Base-by-base conservation (phyloP, 495 filamentous ascomycete species). In the Neurospora intermedia region DNA sequence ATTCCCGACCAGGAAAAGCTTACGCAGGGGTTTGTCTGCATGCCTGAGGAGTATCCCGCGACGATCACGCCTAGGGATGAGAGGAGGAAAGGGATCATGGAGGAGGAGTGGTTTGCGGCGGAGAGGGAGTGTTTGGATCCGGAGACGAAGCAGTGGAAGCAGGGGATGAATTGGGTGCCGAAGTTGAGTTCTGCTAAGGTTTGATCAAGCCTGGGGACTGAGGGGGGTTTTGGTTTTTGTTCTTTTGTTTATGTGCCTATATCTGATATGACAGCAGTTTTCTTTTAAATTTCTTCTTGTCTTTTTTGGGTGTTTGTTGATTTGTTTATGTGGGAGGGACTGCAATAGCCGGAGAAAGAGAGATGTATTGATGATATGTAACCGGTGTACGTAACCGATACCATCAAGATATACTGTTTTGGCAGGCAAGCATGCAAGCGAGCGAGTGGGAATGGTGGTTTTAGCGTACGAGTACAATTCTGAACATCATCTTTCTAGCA, bases 21-120 rank as follows among this genome's bases (percentile, higher is more conserved):
- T 16, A 83, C 83, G 0, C 82, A 84, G 77, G 83, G 81, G 0
- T 83, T 85, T 23, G 82, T 84, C 0, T 83, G 82, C 74, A 81
- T 82, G 81, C 83, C 83, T 0, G 80, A 80, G 74, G 78, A 80
- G 73, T 85, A 75, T 73, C 72, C 69, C 10, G 80, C 77, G n/a
- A 76, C 69, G 1, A 83, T 84, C 69, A 82, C 74, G 20, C 80
- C 81, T 1, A 76, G 83, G 35, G 75, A 73, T 6, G 75, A 79
- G 71, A 76, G 74, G 71, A 72, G 79, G 69, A 75, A 74, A 35
- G 73, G 76, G 69, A 74, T 76, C 27, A 76, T 85, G 0, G 72
- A 74, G 16, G 74, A 78, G 43, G 79, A 83, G 73, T 85, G 83
- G 83, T 42, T 73, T 69, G 74, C 73, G 10, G 83, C 83, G 8